Base-by-base conservation (phyloP, 129 eudicot genomes). In the Helichrysum umbraculigerum region DNA sequence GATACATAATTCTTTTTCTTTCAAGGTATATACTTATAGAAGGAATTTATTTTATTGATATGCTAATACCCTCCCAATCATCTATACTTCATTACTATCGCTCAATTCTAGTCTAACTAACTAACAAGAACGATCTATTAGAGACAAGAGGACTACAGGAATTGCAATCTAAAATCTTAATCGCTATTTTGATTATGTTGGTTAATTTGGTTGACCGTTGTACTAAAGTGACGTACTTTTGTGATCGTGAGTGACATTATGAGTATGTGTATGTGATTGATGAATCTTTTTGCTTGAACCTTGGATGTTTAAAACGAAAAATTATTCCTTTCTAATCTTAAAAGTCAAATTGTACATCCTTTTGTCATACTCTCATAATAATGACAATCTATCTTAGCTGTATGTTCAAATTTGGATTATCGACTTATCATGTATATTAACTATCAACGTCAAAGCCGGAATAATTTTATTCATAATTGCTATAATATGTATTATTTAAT, bases 331-430 rank as follows among this genome's bases (percentile, higher is more conserved):
- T 17, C 3, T 54, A 19, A 54, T 54, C 25, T n/a, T 9, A n/a
- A 56, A 71, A 72, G 76, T 56, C 66, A 56, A 56, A 56, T 72
- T 72, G 54, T 62, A n/a, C 17, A 17, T 44, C 17, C 22, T 72
- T 77, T 66, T 78, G 82, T 71, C 76, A 66, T 57, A 37, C 54
- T 37, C 54, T 39, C 34, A 34, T 66, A 25, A 71, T 72, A 35
- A 12, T 47, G 57, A 70, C 56, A 41, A 39, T 66, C 52, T 67
- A 62, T 19, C 37, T 51, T 76, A 76, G 68, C 74, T 52, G 21
- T 54, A 76, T 52, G 33, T 35, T 66, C 33, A 54, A 67, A 59
- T 59, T 30, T 34, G 6, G 41, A 60, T 70, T 60, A 33, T 25
- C 28, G 28, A 25, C 28, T 25, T 25, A 25, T 74, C 42, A 16